Evolutionary conservation across 2,329 filamentous ascomycete genomes (phyloP).

Genomic region (Exophiala alcalophila): DNA sequence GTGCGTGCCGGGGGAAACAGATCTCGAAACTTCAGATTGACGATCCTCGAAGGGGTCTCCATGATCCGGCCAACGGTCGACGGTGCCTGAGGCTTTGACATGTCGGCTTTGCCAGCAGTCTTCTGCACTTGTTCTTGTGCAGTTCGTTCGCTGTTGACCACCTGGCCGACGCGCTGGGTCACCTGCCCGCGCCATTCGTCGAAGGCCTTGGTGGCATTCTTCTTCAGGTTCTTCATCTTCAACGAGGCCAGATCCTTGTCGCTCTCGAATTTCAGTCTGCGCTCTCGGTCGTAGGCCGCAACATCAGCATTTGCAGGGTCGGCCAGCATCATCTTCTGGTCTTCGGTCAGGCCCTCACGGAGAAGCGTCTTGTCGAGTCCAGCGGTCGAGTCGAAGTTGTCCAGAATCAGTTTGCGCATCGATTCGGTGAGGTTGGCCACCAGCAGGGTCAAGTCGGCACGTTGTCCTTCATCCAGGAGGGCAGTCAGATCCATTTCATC

Average conservation of each 20-base stretch:
- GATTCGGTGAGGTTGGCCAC: slow-evolving; percentile 40
- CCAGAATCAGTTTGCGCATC: slow-evolving; percentile 41
- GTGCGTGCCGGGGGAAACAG: slow-evolving; percentile 61
- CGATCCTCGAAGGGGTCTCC: slow-evolving; percentile 16
- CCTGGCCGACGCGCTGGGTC: slow-evolving; percentile 66
- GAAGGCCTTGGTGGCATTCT: slow-evolving; percentile 67
- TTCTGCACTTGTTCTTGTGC: slow-evolving; percentile 34
- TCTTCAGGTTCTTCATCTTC: slow-evolving; percentile 53
- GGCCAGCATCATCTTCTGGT: slow-evolving; percentile 30
- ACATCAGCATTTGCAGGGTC: slow-evolving; percentile 33
- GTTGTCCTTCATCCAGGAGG: slow-evolving; percentile 42
- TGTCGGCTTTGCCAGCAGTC: slow-evolving; percentile 26
- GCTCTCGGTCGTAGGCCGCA: slow-evolving; percentile 30
- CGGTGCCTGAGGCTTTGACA: slow-evolving; percentile 16
- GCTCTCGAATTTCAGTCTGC: slow-evolving; percentile 38
- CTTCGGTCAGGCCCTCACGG: slow-evolving; percentile 28
- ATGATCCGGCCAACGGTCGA: slow-evolving; percentile 17
- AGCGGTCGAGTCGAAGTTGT: slow-evolving; percentile 38
- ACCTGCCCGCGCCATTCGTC: slow-evolving; percentile 76
- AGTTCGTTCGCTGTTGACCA: slow-evolving; percentile 57
- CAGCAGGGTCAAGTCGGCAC: slow-evolving; percentile 43
- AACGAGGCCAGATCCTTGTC: slow-evolving; percentile 31
- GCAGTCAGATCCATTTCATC: slow-evolving; percentile 41
- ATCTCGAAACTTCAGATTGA: slow-evolving; percentile 38
- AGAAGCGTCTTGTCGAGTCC: slow-evolving; percentile 29